A percentile compares a stretch with the other conserved stretches of the same genome.
phyloP scores from a whole-genome alignment of 352 stramenopile genomes.

The Globisporangium nodosum region DNA sequence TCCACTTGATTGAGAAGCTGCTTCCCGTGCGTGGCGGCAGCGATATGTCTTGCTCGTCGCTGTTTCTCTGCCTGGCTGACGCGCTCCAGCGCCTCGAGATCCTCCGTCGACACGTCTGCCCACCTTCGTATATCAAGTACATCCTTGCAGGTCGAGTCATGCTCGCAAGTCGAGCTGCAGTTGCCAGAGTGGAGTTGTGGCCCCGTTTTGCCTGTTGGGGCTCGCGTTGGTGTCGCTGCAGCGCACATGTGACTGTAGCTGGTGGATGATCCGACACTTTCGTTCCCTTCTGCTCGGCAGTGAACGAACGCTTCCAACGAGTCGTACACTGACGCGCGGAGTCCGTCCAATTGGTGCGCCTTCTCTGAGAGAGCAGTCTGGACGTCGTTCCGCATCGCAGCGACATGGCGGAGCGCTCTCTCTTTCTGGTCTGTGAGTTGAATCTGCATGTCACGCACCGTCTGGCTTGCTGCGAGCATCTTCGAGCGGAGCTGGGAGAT shows the following conservation, averaged over 20 bases:
- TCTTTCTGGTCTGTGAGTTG: constrained; percentile 12
- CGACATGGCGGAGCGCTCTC: constrained; percentile 6
- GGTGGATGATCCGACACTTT: not conserved
- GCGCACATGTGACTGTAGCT: not conserved
- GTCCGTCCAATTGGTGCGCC: constrained; percentile 40
- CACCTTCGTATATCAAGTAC: not conserved
- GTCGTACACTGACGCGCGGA: constrained; percentile 53
- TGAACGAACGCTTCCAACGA: constrained; percentile 52
- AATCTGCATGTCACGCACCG: constrained; percentile 33
- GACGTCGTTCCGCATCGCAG: constrained; percentile 10
- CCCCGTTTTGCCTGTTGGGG: not conserved
- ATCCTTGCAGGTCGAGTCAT: constrained; percentile 27
- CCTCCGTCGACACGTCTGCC: constrained; percentile 38
- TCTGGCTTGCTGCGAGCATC: constrained; percentile 29
- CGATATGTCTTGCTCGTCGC: not conserved
- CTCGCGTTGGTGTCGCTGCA: constrained; percentile 6
- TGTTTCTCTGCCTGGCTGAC: not conserved
- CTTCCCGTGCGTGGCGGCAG: constrained; percentile 10
- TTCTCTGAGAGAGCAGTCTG: constrained; percentile 12
- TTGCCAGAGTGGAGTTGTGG: not conserved
- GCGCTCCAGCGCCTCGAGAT: constrained; percentile 33
- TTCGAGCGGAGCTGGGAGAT: constrained; percentile 26
- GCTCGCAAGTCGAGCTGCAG: constrained; percentile 3
- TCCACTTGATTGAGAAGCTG: constrained; percentile 34
- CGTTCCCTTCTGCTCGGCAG: constrained; percentile 11